phyloP scores from a whole-genome alignment of 108 stramenopile species.

The Stephanodiscus minutulus region DNA sequence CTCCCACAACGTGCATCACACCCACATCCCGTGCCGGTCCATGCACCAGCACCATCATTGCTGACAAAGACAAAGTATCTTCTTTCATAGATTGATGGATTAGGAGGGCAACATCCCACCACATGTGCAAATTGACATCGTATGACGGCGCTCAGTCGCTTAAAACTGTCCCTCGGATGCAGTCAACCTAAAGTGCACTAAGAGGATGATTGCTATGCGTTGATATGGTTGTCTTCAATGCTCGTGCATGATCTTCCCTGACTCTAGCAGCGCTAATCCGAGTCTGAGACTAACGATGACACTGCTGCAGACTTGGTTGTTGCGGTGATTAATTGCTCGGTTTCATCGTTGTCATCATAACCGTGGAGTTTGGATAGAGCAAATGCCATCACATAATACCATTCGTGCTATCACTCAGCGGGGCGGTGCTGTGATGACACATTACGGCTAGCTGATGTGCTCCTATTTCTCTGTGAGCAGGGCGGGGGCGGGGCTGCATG shows the following conservation, averaged over 20 bases:
- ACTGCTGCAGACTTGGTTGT: neutral
- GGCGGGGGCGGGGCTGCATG: too few species aligned
- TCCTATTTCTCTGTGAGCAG: too few species aligned
- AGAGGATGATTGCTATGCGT: neutral
- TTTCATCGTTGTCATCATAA: neutral
- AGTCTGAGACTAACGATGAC: neutral
- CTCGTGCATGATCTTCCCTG: neutral
- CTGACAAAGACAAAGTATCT: neutral
- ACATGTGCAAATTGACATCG: conserved; percentile 55
- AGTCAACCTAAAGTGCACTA: neutral
- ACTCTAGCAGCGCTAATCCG: neutral
- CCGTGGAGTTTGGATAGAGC: neutral
- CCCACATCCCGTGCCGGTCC: conserved; percentile 52
- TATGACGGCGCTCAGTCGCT: conserved; percentile 38
- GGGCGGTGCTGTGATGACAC: too few species aligned
- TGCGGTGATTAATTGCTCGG: neutral
- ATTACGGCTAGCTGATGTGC: too few species aligned
- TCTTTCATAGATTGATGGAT: neutral
- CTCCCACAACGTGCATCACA: conserved; percentile 39
- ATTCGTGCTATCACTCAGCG: neutral
- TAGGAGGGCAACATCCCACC: conserved; percentile 40
- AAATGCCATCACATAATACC: neutral
- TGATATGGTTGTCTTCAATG: neutral
- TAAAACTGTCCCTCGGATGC: conserved; percentile 26
- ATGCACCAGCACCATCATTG: conserved; percentile 37